These are phyloP conservation scores for Phaeophleospora eucalypticola DNA, from an alignment of 2,329 filamentous ascomycete species.

Conservation along the genomic window DNA sequence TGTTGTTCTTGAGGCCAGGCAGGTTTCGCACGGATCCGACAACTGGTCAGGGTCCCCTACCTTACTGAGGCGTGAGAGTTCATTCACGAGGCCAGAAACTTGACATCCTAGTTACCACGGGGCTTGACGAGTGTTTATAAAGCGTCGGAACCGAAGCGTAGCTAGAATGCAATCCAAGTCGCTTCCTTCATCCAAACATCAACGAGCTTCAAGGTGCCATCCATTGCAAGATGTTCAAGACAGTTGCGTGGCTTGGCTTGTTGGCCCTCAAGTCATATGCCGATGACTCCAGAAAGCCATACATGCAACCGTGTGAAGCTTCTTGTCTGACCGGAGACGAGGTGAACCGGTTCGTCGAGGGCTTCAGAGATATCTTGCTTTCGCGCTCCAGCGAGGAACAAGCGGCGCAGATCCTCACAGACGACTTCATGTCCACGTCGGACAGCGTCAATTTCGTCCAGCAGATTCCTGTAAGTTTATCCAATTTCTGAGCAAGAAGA, in stretches of 20 bases:
- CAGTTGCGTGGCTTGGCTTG: neutral
- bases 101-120: too few relatives aligned
- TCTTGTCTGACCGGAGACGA: neutral
- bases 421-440: constrained; percentile 1
- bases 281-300: neutral
- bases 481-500: too few relatives aligned
- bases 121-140: too few relatives aligned
- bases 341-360: neutral
- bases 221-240: neutral
- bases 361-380: neutral
- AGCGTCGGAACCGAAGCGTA: too few relatives aligned
- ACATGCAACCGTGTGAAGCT: neutral
- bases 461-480: neutral
- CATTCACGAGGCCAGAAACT: too few relatives aligned
- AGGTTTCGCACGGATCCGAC: too few relatives aligned
- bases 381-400: neutral
- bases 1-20: too few relatives aligned
- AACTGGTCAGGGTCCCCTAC: too few relatives aligned
- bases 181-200: too few relatives aligned
- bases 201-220: too few relatives aligned
- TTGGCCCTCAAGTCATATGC: neutral
- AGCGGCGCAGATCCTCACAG: neutral
- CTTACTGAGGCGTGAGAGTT: too few relatives aligned
- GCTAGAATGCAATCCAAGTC: too few relatives aligned
- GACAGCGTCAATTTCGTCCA: constrained; percentile 6